Base-by-base conservation (phyloP, 768 basidiomycete species). In the Fomitopsis serialis region DNA sequence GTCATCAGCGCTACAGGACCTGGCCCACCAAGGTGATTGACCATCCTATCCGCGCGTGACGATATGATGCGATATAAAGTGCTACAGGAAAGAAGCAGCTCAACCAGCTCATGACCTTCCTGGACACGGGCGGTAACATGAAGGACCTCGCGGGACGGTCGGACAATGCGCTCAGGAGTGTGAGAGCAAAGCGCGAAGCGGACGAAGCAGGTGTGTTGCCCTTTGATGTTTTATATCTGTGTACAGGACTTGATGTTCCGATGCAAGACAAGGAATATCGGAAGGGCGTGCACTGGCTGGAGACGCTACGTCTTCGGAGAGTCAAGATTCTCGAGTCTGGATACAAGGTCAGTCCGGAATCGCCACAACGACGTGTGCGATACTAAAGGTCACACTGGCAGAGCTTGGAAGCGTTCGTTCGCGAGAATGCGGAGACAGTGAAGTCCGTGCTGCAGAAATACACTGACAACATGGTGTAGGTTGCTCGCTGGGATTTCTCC, bases 241-340 rank as follows among this genome's bases (percentile, higher is more conserved):
- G 25, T 17, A 9, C 25, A 48, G n/a, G 24, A 50, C 44, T 23
- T 21, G 9, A 7, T 27, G 7, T 15, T 6, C 17, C 44, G 48
- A 32, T 59, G 89, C 42, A 61, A 90, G 93, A 97, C 67, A 90
- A 86, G 66, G 92, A 95, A 54, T 97, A 97, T 63, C 77, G 93
- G 24, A 89, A 87, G 59, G 92, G 83, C 32, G 85, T 97, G 22
- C 87, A 96, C 68, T 90, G 91, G 86, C 72, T 93, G n/a, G 93
- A 97, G 72, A 94, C 93, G 0, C 75, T 96, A 34, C 76, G 94
- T 34, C 74, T 96, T 36, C 79, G 87, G 36, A 77, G 89, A 55
- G 84, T 85, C 6, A 96, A 93, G 68, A 90, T 85, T 36, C 68
- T 95, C 32, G 84, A 92, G 62, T 81, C 83, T 42, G 93, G 89